Evolutionary conservation across 306 rosid genomes (phyloP), one percentile per base, ranked within the genome.

Genomic region (Vigna hirtella): DNA sequence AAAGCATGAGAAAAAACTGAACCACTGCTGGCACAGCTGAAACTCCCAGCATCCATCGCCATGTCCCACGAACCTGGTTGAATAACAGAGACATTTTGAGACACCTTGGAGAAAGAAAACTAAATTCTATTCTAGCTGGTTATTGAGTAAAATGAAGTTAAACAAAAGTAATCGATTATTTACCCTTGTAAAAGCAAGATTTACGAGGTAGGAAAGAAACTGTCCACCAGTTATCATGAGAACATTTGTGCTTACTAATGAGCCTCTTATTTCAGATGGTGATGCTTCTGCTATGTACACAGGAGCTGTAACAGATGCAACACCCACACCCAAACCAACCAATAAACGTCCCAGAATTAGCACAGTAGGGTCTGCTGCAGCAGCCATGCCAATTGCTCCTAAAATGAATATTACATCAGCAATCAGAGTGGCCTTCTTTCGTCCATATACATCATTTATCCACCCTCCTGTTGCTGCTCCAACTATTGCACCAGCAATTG

Each of bases 41-140:
- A 84, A 84, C 96, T 47, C 98, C 98, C 7, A 94, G 88, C 98
- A 94, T 92, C 97, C 98, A 92, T 67, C 98, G 77, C 98, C 98
- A 94, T 26, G 98, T 94, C 53, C 98, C 98, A 1, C 88, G 94
- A 73, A 91, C 96, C 93, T 92, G 78, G 22, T 9, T 66, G 14
- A 59, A 17, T 24, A 64, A 17, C n/a, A 16, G 61, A 55, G 11
- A 53, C 59, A 53, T 43, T 10, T 43, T 43, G 49, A 26, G 3
- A 26, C 0, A 26, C 28, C 28, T 2, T 0, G 15, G 15, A 45
- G 0, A 45, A 45, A 45, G 15, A 45, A 45, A 45, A 45, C 1
- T 45, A 12, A 11, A 9, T 45, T 45, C 50, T 45, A 45, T 12
- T 43, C 49, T 43, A 11, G 14, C 49, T 10, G 14, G 4, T 43